Percentiles rank a stretch among this genome's conserved stretches.
Evolutionary conservation across 164 flowering plant genomes (phyloP).

Genomic region (Taxillus chinensis): DNA sequence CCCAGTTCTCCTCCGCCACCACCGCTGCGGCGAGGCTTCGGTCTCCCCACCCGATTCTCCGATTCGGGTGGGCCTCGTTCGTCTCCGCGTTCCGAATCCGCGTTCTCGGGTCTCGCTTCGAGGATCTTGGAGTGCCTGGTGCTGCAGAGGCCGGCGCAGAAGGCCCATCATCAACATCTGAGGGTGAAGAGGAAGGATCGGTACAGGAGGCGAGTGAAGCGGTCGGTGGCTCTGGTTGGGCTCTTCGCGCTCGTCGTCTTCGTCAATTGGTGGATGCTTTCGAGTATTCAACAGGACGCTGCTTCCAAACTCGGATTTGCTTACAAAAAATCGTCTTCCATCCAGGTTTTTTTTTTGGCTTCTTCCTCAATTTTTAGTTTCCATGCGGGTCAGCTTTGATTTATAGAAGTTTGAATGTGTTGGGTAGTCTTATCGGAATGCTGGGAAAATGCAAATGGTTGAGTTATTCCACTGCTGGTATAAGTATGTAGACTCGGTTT

Average conservation of each 20-base stretch:
- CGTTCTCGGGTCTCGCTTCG: not conserved
- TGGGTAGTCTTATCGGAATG: no score
- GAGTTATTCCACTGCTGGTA: no score
- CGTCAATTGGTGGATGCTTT: conserved; percentile 71
- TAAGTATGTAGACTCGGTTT: no score
- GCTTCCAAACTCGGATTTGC: conserved; percentile 8
- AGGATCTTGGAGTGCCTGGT: conserved; percentile 1
- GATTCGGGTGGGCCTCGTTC: not conserved
- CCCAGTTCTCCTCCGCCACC: conserved; percentile 25
- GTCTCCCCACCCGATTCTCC: conserved; percentile 8
- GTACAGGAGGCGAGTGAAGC: conserved; percentile 29
- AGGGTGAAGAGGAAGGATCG: conserved; percentile 31
- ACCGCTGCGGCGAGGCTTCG: conserved; percentile 4
- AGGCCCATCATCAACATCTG: conserved; percentile 1
- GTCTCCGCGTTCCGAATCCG: not conserved
- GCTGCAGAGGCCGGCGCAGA: not conserved
- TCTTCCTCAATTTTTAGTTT: not conserved
- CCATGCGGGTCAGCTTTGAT: not conserved
- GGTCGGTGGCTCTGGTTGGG: conserved; percentile 23
- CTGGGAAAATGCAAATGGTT: no score
- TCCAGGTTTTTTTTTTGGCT: conserved; percentile 22
- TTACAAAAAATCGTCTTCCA: conserved; percentile 23
- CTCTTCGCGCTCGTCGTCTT: conserved; percentile 39
- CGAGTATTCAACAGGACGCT: conserved; percentile 31
- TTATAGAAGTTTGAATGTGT: not conserved